Conservation (phyloP, 1,139 yeast genomes). For the Ogataea hybrid region DNA sequence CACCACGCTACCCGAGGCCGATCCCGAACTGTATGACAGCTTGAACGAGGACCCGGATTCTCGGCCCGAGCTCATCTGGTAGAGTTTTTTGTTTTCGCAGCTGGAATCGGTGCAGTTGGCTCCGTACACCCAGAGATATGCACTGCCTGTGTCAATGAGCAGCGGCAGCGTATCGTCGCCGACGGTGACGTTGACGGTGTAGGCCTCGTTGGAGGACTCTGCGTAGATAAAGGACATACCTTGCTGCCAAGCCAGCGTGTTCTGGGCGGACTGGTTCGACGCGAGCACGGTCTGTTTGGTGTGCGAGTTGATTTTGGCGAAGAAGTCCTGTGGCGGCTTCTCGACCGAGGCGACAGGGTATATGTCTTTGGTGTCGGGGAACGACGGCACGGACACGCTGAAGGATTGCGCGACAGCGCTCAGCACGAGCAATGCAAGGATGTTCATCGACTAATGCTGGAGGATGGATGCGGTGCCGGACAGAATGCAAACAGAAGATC, state of each 20-base stretch:
- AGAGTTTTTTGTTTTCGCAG: constrained; percentile 40
- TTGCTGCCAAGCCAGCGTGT: constrained; percentile 10
- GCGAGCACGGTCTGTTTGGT: constrained; percentile 11
- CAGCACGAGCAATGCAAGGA: constrained; percentile 4
- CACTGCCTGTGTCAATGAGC: constrained; percentile 65
- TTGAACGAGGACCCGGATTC: constrained; percentile 36
- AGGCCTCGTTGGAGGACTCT: constrained; percentile 34
- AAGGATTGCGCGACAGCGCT: constrained; percentile 12
- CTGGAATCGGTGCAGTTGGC: constrained; percentile 45
- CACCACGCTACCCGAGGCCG: constrained; percentile 48
- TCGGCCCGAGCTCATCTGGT: constrained; percentile 28
- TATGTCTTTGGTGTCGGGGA: constrained; percentile 8
- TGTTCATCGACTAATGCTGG: no score
- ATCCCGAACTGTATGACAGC: constrained; percentile 54
- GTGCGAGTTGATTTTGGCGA: not conserved
- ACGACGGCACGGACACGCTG: constrained; percentile 9
- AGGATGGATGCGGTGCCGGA: no score
- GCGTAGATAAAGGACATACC: constrained; percentile 29
- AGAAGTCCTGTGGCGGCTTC: constrained; percentile 12
- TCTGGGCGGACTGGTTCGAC: constrained; percentile 11
- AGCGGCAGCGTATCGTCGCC: constrained; percentile 45
- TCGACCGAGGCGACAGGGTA: constrained; percentile 20
- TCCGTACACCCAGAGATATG: constrained; percentile 63
- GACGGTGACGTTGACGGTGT: constrained; percentile 36
- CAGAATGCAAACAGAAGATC: no score